phyloP scores from a whole-genome alignment of 1,139 yeast genomes.

The Candida sanyaensis region DNA sequence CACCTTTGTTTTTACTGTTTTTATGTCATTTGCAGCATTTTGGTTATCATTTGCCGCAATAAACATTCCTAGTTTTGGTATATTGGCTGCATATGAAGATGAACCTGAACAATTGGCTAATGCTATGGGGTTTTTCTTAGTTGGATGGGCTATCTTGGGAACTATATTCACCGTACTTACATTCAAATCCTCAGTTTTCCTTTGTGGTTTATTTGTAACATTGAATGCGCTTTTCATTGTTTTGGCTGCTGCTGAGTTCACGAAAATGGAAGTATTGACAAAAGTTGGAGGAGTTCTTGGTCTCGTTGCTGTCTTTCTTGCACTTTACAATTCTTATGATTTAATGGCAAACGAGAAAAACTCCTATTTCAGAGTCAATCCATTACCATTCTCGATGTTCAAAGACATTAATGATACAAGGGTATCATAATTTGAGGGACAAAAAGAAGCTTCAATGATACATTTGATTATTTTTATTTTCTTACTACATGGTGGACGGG shows the following conservation, averaged over 20 bases:
- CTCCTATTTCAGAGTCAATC: slow-evolving; percentile 28
- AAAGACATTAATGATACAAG: neutral
- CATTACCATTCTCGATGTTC: slow-evolving; percentile 20
- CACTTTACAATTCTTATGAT: slow-evolving; percentile 43
- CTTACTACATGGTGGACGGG: neutral
- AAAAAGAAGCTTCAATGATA: too few species aligned
- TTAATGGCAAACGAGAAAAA: slow-evolving; percentile 33
- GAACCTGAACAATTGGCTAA: slow-evolving; percentile 27
- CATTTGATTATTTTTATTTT: neutral
- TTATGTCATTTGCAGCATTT: slow-evolving; percentile 45
- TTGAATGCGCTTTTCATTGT: slow-evolving; percentile 41
- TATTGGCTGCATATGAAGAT: slow-evolving; percentile 53
- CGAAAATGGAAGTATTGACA: slow-evolving; percentile 28
- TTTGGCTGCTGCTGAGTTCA: slow-evolving; percentile 42
- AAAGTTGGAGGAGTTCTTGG: slow-evolving; percentile 50
- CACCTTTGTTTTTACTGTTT: slow-evolving; percentile 45
- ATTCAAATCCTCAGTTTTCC: slow-evolving; percentile 44
- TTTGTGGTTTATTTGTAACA: slow-evolving; percentile 35
- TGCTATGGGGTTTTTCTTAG: slow-evolving; percentile 44
- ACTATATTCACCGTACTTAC: slow-evolving; percentile 40
- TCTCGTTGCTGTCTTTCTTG: slow-evolving; percentile 40
- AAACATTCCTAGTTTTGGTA: slow-evolving; percentile 44
- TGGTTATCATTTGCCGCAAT: slow-evolving; percentile 46
- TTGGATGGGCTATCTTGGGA: slow-evolving; percentile 49
- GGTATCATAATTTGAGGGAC: too few species aligned